phyloP scores from a whole-genome alignment of 345 rosid species.

The Gossypium rotundifolium region DNA sequence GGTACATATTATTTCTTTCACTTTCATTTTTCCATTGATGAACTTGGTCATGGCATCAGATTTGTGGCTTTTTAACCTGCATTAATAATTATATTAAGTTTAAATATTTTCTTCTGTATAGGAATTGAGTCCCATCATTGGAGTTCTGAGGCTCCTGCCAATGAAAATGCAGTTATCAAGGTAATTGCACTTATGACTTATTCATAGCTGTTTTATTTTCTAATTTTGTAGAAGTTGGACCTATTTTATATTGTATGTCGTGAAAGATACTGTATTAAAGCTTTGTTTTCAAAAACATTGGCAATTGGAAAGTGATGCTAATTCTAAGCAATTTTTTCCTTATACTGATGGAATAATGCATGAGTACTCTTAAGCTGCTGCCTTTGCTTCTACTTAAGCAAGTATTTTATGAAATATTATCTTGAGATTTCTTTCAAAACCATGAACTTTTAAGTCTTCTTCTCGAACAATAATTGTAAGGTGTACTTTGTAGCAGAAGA shows the following conservation, averaged over 20 bases:
- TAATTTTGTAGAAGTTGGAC: neutral
- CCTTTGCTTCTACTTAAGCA: neutral
- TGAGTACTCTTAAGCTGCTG: neutral
- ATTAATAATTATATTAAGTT: neutral
- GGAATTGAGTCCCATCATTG: constrained; percentile 44
- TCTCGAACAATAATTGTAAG: neutral
- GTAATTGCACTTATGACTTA: constrained; percentile 18
- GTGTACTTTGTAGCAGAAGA: neutral
- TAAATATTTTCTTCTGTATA: constrained; percentile 6
- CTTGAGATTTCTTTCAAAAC: neutral
- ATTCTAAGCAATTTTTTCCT: neutral
- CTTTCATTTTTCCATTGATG: neutral
- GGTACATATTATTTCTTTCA: constrained; percentile 30
- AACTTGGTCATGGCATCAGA: neutral
- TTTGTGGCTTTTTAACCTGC: neutral
- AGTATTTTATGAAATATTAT: neutral
- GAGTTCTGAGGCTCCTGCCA: constrained; percentile 35
- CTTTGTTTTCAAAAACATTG: neutral
- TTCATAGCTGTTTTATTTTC: neutral
- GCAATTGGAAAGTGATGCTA: neutral
- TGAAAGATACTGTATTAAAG: neutral
- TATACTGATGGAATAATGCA: neutral
- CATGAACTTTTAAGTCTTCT: neutral
- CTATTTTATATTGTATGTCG: neutral
- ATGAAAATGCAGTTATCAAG: constrained; percentile 48